Evolutionary conservation across 352 stramenopile genomes (phyloP).

Genomic region (Phytophthora lateralis): DNA sequence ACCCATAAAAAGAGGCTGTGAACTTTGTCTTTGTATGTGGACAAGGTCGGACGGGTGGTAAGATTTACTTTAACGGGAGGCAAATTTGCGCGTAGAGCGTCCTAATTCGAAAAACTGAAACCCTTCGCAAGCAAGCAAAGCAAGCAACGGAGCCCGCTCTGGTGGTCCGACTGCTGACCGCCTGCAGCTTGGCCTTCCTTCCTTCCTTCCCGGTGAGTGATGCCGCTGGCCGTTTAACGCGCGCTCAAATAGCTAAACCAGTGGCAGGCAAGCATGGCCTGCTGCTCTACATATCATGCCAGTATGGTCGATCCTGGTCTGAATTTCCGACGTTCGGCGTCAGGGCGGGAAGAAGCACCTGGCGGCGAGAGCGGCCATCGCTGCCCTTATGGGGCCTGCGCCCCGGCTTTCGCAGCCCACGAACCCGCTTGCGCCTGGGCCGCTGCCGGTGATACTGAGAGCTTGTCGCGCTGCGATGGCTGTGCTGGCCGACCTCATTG

Average conservation of each 20-base stretch:
- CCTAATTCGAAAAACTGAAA: neutral
- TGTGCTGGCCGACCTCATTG: slow-evolving; percentile 15
- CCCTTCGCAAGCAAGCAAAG: too few species aligned
- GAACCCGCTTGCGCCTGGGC: slow-evolving; percentile 31
- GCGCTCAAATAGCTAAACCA: neutral
- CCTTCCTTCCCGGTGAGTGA: too few species aligned
- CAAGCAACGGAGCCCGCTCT: too few species aligned
- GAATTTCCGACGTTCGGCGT: slow-evolving; percentile 23
- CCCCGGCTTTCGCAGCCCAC: slow-evolving; percentile 17
- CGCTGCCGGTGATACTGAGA: neutral
- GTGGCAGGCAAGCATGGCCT: neutral
- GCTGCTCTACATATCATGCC: neutral
- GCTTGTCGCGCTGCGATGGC: neutral
- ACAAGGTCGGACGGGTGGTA: slow-evolving; percentile 11
- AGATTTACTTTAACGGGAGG: slow-evolving; percentile 14
- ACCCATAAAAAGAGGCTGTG: slow-evolving; percentile 35
- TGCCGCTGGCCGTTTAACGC: neutral
- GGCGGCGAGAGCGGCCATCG: slow-evolving; percentile 11
- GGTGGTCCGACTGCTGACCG: too few species aligned
- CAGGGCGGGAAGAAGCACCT: slow-evolving; percentile 13
- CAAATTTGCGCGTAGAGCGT: slow-evolving; percentile 1
- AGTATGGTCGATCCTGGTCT: slow-evolving; percentile 5
- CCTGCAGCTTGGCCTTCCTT: too few species aligned
- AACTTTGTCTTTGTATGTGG: slow-evolving; percentile 10
- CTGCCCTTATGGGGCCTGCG: slow-evolving; percentile 13